Base-by-base conservation (phyloP, 73 alveolate genomes). In the Paramecium sonneborni region DNA sequence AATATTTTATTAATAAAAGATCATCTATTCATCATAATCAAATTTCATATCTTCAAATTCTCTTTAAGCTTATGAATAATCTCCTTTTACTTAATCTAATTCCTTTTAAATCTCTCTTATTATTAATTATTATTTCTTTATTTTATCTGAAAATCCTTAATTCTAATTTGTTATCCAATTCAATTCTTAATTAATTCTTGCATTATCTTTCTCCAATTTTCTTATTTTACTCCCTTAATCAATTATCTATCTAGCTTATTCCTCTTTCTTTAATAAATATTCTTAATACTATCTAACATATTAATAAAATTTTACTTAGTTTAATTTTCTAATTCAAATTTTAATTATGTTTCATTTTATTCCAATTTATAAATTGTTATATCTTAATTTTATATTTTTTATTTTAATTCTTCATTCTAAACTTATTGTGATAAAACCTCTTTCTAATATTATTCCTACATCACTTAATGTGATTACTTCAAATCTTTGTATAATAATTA, bases 1-100 rank as follows among this genome's bases (percentile, higher is more conserved):
- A 3, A 72, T 35, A 35, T 72, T 32, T 8, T 72, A 21, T 35
- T 72, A 35, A 72, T 35, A 72, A 10, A 72, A 72, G 6, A 35
- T 38, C 20, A 72, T 41, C 26, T 72, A 72, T 37, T 72, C 86
- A 34, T 72, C 86, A 38, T 72, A 72, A 35, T 72, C 86, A 72
- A 72, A 72, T 37, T 72, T 72, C 86, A 72, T 72, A 72, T 72
- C 86, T 18, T 72, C 86, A 72, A 72, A 72, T 37, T 35, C 55
- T 15, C 86, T 72, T 38, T 72, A 10, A 4, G 55, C 55, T 72
- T 32, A 35, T 30, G 86, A 72, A 18, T 35, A 38, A 72, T 72
- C 86, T 32, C 11, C 6, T 30, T 35, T 72, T 28, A 72, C 32
- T 72, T 72, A 72, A 35, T 72, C 86, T 32, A 72, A 32, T 1